Evolutionary conservation across 2,329 filamentous ascomycete species (phyloP), one percentile per base, ranked within the genome.

Genomic region (Thelonectria rubi): DNA sequence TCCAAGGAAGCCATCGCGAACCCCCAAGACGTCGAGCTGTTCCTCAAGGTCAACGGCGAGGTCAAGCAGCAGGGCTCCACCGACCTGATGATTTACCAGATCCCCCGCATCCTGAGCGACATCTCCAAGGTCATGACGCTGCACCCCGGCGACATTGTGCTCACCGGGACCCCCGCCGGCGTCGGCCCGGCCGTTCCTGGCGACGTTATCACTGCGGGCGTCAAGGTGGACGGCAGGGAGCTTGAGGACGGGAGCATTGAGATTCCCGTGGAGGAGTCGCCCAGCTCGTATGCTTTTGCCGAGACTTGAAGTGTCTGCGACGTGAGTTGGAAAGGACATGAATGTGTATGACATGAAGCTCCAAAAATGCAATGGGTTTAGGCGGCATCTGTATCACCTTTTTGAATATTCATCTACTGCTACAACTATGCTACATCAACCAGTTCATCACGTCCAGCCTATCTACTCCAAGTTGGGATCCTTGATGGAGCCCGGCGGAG

Each of bases 161-260:
- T 99, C 70, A 99, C 95, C n/a, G 95, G 95, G 17, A 99, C 95
- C 52, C 95, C 95, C 51, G 97, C 97, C 80, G 95, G 95, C 12
- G 95, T 99, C 2, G 95, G 95, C 1, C 84, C 89, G 18, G 93
- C 97, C 2, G 87, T 88, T 62, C 88, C 91, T 1, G 95, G 95
- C 2, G 94, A 99, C 79, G 83, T 94, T 32, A 92, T 99, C 85
- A 89, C 85, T 65, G 94, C 92, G 24, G 93, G 93, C 4, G 83
- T 98, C 69, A 88, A 87, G 74, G 88, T 97, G 30, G 83, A 85
- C 59, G 94, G 94, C 39, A 88, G 90, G 81, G 93, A 96, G 80
- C 78, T 98, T 32, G 88, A 93, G 75, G 91, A 96, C 81, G 92
- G 91, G 34, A 89, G 81, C 74, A 91, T 98, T 66, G 91, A 96